A percentile compares a stretch with the other conserved stretches of the same genome.
phyloP scores from a whole-genome alignment of 805 yeast genomes.

The Blastobotrys parvus region DNA sequence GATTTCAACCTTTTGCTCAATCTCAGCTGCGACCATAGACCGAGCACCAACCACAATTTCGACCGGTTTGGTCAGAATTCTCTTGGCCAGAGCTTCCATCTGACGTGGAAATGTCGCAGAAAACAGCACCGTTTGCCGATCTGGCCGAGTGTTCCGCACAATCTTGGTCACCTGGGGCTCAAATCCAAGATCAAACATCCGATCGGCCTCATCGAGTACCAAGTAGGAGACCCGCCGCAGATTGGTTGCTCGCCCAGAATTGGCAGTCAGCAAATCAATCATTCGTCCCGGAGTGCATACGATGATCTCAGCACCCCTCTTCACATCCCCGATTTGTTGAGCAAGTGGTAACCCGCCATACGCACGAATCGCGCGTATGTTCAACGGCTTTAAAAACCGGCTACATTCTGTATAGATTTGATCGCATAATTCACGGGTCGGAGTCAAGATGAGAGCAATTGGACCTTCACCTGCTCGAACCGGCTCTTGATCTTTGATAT shows the following conservation, averaged over 20 bases:
- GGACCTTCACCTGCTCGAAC: slow-evolving; percentile 54
- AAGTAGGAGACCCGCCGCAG: slow-evolving; percentile 64
- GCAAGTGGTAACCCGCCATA: slow-evolving; percentile 87
- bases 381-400: slow-evolving; percentile 45
- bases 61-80: slow-evolving; percentile 54
- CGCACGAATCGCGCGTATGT: slow-evolving; percentile 60
- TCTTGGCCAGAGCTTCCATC: slow-evolving; percentile 66
- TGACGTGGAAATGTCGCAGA: slow-evolving; percentile 89
- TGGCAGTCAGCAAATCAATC: slow-evolving; percentile 79
- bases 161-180: slow-evolving; percentile 90
- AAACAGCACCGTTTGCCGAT: slow-evolving; percentile 80
- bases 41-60: slow-evolving; percentile 75
- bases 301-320: slow-evolving; percentile 67
- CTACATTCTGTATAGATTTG: slow-evolving; percentile 68
- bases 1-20: slow-evolving; percentile 62
- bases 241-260: slow-evolving; percentile 66
- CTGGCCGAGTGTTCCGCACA: slow-evolving; percentile 68
- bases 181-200: slow-evolving; percentile 95
- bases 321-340: slow-evolving; percentile 69
- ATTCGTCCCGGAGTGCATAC: slow-evolving; percentile 95
- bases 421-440: slow-evolving; percentile 85
- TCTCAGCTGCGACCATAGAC: slow-evolving; percentile 73
- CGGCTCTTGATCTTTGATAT: slow-evolving; percentile 64
- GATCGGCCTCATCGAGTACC: slow-evolving; percentile 93
- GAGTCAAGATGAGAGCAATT: slow-evolving; percentile 69